These are phyloP conservation scores for Bathelium albidoporum DNA, from an alignment of 495 filamentous ascomycete species.

Conservation along the genomic window DNA sequence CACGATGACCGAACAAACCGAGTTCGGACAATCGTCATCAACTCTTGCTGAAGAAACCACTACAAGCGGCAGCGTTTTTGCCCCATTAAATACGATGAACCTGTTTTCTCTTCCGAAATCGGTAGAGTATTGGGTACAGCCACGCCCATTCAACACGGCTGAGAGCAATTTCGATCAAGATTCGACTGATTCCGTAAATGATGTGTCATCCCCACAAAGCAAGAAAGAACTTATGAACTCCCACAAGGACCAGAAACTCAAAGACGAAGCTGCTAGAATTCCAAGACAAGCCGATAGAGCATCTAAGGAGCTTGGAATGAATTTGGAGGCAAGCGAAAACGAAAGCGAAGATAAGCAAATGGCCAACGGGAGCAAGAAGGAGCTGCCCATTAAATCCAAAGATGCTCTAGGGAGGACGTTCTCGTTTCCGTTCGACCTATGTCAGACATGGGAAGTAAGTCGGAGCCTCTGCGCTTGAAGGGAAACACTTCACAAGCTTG, in stretches of 20 bases:
- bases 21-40: not conserved
- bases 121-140: not conserved
- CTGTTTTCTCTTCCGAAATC: not conserved
- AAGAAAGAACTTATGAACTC: not conserved
- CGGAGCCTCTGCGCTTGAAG: not conserved
- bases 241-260: conserved; percentile 15
- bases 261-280: conserved; percentile 18
- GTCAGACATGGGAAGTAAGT: conserved; percentile 65
- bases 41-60: not conserved
- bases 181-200: not conserved
- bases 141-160: not conserved
- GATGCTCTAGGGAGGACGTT: conserved; percentile 80
- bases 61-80: no score
- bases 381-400: conserved; percentile 65
- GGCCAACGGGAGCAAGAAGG: conserved; percentile 25
- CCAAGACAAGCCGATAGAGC: conserved; percentile 13
- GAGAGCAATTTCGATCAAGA: not conserved
- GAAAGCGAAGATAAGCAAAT: conserved; percentile 43
- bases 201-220: not conserved
- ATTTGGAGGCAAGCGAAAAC: not conserved
- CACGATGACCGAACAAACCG: not conserved
- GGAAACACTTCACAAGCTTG: not conserved
- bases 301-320: conserved; percentile 25
- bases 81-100: not conserved
- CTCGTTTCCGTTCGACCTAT: conserved; percentile 71